These are phyloP conservation scores for Hepatocystis sp. DNA, from an alignment of 169 alveolate species.

Conservation along the genomic window DNA sequence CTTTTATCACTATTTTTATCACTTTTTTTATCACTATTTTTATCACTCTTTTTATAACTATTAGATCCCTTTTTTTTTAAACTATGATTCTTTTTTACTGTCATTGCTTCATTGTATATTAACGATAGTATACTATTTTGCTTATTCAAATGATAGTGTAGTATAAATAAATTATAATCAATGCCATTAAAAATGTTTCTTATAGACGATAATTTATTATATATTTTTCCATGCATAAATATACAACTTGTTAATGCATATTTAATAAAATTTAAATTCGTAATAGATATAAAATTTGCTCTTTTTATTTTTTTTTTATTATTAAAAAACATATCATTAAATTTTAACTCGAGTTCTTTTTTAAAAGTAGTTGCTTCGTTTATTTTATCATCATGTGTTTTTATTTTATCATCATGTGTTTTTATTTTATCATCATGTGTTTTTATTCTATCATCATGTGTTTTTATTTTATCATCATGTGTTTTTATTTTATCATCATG, in stretches of 20 bases:
- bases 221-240: slow-evolving; percentile 47
- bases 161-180: slow-evolving; percentile 27
- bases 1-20: no score
- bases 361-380: neutral
- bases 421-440: neutral
- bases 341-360: slow-evolving; percentile 38
- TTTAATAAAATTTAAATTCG: slow-evolving; percentile 28
- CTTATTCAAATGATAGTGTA: slow-evolving; percentile 8
- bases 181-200: slow-evolving; percentile 48
- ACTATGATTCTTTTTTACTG: no score
- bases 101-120: neutral
- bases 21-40: no score
- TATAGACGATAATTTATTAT: slow-evolving; percentile 12
- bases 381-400: neutral
- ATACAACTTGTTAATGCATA: slow-evolving; percentile 62
- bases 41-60: slow-evolving; percentile 44
- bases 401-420: neutral
- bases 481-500: no score
- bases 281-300: neutral
- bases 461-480: no score
- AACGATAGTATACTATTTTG: slow-evolving; percentile 3
- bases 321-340: slow-evolving; percentile 24
- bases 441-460: no score
- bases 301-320: neutral
- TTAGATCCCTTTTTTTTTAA: slow-evolving; percentile 38